These are phyloP conservation scores for Tricholoma furcatifolium DNA, from an alignment of 768 basidiomycete genomes.

Conservation along the genomic window DNA sequence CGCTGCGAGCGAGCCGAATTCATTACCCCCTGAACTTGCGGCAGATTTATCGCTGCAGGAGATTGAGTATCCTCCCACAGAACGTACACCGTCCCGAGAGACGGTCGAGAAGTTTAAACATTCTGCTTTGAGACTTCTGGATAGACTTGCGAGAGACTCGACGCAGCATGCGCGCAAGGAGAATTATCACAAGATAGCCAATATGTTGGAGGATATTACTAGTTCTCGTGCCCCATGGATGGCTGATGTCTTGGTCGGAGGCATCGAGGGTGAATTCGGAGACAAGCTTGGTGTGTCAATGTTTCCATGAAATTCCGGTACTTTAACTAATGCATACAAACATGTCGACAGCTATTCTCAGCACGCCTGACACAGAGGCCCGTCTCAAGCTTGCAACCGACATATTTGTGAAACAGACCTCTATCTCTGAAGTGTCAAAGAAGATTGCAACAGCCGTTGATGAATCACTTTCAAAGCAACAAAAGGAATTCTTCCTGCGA, in stretches of 20 bases:
- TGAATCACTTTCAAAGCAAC: conserved; percentile 83
- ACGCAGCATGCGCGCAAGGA: conserved; percentile 55
- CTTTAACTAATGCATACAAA: not conserved
- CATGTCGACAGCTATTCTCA: conserved; percentile 50
- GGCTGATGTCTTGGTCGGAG: conserved; percentile 73
- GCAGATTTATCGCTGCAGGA: conserved; percentile 36
- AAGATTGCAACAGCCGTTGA: conserved; percentile 81
- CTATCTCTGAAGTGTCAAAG: conserved; percentile 77
- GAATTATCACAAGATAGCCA: conserved; percentile 64
- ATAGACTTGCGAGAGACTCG: conserved; percentile 55
- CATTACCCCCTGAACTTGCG: conserved; percentile 24
- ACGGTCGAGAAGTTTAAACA: conserved; percentile 66
- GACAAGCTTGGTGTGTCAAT: conserved; percentile 66
- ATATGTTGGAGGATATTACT: conserved; percentile 72
- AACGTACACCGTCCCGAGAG: conserved; percentile 50
- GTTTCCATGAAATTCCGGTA: not conserved
- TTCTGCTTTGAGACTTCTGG: conserved; percentile 63
- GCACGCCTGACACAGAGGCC: conserved; percentile 55
- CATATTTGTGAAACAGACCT: conserved; percentile 71
- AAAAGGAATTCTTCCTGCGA: conserved; percentile 84
- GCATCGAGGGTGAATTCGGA: conserved; percentile 60
- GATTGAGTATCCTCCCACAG: conserved; percentile 48
- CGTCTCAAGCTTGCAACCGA: conserved; percentile 67
- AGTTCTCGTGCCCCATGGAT: conserved; percentile 67
- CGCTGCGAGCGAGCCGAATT: conserved; percentile 28